Percentiles rank a stretch among this genome's conserved stretches.
phyloP scores from a whole-genome alignment of 2,329 filamentous ascomycete species.

The Mariannaea sp. region DNA sequence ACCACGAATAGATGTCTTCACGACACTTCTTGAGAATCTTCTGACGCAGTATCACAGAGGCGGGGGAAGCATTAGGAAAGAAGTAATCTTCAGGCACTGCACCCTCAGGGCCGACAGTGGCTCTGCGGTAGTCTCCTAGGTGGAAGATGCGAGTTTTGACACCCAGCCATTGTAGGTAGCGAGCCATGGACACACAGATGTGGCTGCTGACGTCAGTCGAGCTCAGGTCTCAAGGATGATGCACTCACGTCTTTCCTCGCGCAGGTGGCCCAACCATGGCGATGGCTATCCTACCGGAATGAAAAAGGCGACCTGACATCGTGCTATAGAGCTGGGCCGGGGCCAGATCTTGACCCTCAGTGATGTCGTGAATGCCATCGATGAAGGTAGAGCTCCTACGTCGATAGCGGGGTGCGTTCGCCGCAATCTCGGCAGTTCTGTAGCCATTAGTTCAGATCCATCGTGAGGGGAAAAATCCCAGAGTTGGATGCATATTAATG shows the following conservation, averaged over 20 bases:
- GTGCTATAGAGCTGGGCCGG: slow-evolving; percentile 98
- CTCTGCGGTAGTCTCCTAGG: slow-evolving; percentile 92
- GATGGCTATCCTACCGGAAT: slow-evolving; percentile 95
- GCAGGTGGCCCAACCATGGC: slow-evolving; percentile 95
- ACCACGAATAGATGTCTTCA: slow-evolving; percentile 94
- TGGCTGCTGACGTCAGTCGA: slow-evolving; percentile 60
- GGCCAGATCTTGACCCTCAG: slow-evolving; percentile 80
- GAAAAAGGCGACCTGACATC: slow-evolving; percentile 94
- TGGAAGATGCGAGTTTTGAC: slow-evolving; percentile 99
- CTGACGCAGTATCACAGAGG: slow-evolving; percentile 90
- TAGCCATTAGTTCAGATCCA: slow-evolving; percentile 24
- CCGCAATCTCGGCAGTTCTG: slow-evolving; percentile 89
- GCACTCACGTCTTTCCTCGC: slow-evolving; percentile 84
- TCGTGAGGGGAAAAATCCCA: not conserved
- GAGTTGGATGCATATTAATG: too few relatives aligned
- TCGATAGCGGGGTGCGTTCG: slow-evolving; percentile 86
- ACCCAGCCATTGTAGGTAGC: slow-evolving; percentile 94
- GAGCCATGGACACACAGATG: slow-evolving; percentile 91
- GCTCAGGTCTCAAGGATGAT: not conserved
- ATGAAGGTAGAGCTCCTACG: slow-evolving; percentile 95
- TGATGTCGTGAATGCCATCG: slow-evolving; percentile 93
- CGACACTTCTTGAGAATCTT: slow-evolving; percentile 98
- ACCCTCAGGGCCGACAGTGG: slow-evolving; percentile 81
- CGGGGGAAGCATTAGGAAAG: slow-evolving; percentile 89
- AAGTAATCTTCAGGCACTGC: slow-evolving; percentile 97